Evolutionary conservation across 164 flowering plant genomes (phyloP), one percentile per base, ranked within the genome.

Genomic region (Piper betle): DNA sequence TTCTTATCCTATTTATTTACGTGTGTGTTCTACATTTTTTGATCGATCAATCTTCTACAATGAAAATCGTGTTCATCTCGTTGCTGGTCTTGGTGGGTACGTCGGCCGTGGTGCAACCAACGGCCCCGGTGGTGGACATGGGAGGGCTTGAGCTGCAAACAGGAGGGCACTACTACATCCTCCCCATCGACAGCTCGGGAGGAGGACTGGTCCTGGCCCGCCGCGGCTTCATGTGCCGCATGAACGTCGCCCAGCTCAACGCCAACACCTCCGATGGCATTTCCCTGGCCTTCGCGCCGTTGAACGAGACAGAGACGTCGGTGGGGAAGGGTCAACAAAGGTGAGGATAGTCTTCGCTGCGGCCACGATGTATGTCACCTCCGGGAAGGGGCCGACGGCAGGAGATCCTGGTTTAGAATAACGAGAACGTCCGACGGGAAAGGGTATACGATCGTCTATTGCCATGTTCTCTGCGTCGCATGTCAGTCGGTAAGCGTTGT

Each of bases 331-430:
- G 54, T 60, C 68, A 6, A 50, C 43, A 37, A 72, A 71, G 16
- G 25, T 71, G 58, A 68, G 69, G 18, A 41, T 71, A 0, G 72
- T 53, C 37, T 74, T 74, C 52, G 43, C 60, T 15, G 71, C 58
- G 11, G 72, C 61, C 0, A 71, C 77, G 16, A 64, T 53, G 65
- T 67, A 74, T 18, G 72, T 71, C 8, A 59, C 37, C 4, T 57
- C 68, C 6, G 74, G 42, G 15, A 18, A 5, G 10, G 62, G 19
- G 19, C 57, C 52, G 13, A 33, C 40, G 16, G 64, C 72, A 2
- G 10, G 58, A 19, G 59, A 39, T 65, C 67, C 9, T 75, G 72
- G 74, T 75, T 75, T 15, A 43, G 50, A 3, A 43, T 43, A 43
- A 15, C 8, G 12, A 43, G 50, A 7, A 43, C 12, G 8, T 7